Evolutionary conservation across 2,329 filamentous ascomycete species (phyloP).

Genomic region (Penicillium sp.): DNA sequence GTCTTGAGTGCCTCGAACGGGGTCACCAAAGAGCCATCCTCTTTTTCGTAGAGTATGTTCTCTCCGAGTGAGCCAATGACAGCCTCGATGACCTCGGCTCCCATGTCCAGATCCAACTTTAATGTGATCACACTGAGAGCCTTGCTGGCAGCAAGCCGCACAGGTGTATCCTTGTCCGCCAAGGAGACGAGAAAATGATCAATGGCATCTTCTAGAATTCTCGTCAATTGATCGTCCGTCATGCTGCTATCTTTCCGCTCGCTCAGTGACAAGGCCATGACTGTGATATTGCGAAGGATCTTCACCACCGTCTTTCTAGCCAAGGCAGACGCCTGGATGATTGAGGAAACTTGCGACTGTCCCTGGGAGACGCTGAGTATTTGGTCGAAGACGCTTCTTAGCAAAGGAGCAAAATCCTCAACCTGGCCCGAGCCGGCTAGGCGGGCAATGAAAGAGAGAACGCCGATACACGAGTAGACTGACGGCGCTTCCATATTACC

Average conservation of each 20-base stretch:
- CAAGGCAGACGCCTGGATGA: constrained; percentile 67
- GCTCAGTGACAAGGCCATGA: constrained; percentile 58
- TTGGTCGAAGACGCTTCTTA: constrained; percentile 62
- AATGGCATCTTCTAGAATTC: constrained; percentile 72
- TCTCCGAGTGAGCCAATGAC: constrained; percentile 66
- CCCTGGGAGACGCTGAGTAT: constrained; percentile 57
- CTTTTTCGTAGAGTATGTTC: constrained; percentile 55
- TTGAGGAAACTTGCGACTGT: constrained; percentile 47
- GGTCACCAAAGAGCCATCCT: constrained; percentile 39
- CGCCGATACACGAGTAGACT: constrained; percentile 72
- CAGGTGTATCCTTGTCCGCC: constrained; percentile 83
- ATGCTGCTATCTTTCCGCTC: constrained; percentile 29
- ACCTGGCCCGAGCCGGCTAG: constrained; percentile 67
- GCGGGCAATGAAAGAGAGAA: constrained; percentile 73
- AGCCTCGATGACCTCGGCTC: constrained; percentile 78
- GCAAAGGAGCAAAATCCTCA: constrained; percentile 65
- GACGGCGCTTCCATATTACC: constrained; percentile 41
- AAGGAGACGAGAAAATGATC: constrained; percentile 73
- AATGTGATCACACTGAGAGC: constrained; percentile 81
- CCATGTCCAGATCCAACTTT: constrained; percentile 74
- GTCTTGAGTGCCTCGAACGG: constrained; percentile 31
- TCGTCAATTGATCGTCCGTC: constrained; percentile 37
- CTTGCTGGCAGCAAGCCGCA: constrained; percentile 87
- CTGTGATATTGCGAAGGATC: constrained; percentile 68
- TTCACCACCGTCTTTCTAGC: constrained; percentile 81